Evolutionary conservation across 2,329 filamentous ascomycete species (phyloP), one percentile per base, ranked within the genome.

Genomic region (Sporothrix humicola): DNA sequence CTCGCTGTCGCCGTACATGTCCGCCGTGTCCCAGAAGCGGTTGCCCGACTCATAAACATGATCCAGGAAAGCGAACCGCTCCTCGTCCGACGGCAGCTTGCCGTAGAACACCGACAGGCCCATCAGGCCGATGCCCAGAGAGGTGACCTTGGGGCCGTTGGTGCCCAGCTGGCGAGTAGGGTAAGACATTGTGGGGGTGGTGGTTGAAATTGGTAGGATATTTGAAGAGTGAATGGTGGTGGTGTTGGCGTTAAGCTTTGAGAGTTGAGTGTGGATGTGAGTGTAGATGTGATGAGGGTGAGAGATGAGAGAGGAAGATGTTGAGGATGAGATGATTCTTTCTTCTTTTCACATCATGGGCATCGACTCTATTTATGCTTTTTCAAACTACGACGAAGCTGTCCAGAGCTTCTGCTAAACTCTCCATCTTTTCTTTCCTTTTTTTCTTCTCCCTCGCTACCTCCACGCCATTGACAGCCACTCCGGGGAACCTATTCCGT

Each of bases 111-210:
- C 54, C 42, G 75, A 75, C 13, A 79, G 74, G 73, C 77, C 84
- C 85, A 87, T 87, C n/a, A 82, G 78, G 65, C 85, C 85, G 54
- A 85, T 82, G 37, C 85, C 85, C 6, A 87, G 75, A n/a, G 80
- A 80, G 6, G 82, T 82, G 59, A 87, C 83, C 52, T 82, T 74
- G 5, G 85, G 84, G 59, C 85, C 85, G 76, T 85, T 80, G 75
- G 81, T 82, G 73, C 85, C 85, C 17, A 87, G 75, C 54, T 82
- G 82, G 73, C 82, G 83, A 44, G 82, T 85, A 12, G 79, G 78
- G n/a, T 79, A 54, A 46, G 75, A 2, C 74, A 75, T 75, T 46
- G 17, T 42, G 20, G 17, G 3, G 56, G 23, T 23, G 4, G 23
- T 54, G 15, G 54, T 6, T n/a, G n/a, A n/a, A n/a, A n/a, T 31